Evolutionary conservation across 768 basidiomycete genomes (phyloP).

Genomic region (Rubroboletus satanas): DNA sequence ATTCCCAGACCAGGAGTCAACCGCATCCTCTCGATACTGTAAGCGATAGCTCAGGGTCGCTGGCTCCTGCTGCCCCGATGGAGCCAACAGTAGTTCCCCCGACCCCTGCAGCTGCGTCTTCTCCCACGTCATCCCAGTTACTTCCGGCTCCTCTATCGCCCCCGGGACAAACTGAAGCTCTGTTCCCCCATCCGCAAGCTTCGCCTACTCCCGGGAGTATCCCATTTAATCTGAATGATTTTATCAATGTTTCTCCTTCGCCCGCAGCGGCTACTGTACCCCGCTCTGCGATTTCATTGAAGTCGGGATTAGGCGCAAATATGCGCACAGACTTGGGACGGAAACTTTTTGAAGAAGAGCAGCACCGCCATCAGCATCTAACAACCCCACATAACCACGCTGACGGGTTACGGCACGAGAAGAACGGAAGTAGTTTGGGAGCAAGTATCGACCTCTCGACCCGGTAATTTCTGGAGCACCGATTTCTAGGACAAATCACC

Average conservation of each 20-base stretch:
- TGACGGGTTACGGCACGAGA: slow-evolving; percentile 28
- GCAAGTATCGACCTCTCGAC: slow-evolving; percentile 31
- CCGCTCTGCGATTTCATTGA: slow-evolving; percentile 30
- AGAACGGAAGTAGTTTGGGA: slow-evolving; percentile 23
- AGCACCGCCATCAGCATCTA: slow-evolving; percentile 40
- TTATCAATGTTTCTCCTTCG: slow-evolving; percentile 69
- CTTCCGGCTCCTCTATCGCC: slow-evolving; percentile 26
- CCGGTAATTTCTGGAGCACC: slow-evolving; percentile 14
- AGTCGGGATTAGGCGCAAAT: slow-evolving; percentile 42
- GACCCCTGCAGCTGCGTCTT: slow-evolving; percentile 27
- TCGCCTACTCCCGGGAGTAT: slow-evolving; percentile 35
- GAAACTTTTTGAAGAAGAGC: slow-evolving; percentile 69
- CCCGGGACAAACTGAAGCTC: slow-evolving; percentile 18
- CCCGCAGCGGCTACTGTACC: slow-evolving; percentile 40
- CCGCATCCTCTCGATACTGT: slow-evolving; percentile 15
- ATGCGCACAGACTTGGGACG: slow-evolving; percentile 62
- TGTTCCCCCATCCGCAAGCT: slow-evolving; percentile 28
- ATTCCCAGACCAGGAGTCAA: slow-evolving; percentile 20
- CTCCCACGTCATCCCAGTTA: slow-evolving; percentile 24
- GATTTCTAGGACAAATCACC: slow-evolving; percentile 4
- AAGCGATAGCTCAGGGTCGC: slow-evolving; percentile 12
- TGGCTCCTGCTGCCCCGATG: slow-evolving; percentile 28
- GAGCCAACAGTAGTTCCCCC: slow-evolving; percentile 33
- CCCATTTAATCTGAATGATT: slow-evolving; percentile 66
- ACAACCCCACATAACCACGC: slow-evolving; percentile 10